Percentiles rank a stretch among this genome's conserved stretches.
phyloP scores from a whole-genome alignment of 441 rosid genomes.

The Croton laevigatus region DNA sequence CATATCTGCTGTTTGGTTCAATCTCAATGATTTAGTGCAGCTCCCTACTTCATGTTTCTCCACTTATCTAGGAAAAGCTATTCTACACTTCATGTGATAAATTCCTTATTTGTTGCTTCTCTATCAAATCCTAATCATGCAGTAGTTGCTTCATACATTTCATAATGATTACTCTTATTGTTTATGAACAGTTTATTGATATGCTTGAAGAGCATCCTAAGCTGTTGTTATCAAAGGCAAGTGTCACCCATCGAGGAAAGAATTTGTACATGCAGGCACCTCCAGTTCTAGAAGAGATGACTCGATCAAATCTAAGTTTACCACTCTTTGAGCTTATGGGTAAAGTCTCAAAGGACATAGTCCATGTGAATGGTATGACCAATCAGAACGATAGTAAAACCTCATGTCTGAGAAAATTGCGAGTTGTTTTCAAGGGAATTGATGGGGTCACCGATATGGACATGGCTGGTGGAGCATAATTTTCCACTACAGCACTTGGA shows the following conservation, averaged over 20 bases:
- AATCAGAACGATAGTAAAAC: constrained; percentile 52
- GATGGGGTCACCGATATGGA: constrained; percentile 78
- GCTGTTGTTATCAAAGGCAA: constrained; percentile 69
- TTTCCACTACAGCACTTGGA: background rate
- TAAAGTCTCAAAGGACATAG: constrained; percentile 48
- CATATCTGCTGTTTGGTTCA: background rate
- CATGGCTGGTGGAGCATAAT: constrained; percentile 71
- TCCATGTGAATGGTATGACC: constrained; percentile 66
- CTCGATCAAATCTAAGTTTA: constrained; percentile 58
- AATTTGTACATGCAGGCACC: constrained; percentile 95
- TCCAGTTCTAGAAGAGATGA: constrained; percentile 86
- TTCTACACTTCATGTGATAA: background rate
- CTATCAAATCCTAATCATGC: background rate
- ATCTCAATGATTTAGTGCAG: background rate
- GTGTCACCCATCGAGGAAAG: constrained; percentile 51
- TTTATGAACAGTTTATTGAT: constrained; percentile 57
- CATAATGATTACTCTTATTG: constrained; percentile 4
- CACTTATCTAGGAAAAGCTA: background rate
- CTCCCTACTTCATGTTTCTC: background rate
- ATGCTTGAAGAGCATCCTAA: constrained; percentile 76
- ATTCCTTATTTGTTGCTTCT: background rate
- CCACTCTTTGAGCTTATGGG: constrained; percentile 78
- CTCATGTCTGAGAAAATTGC: constrained; percentile 56
- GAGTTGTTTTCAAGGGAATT: constrained; percentile 61
- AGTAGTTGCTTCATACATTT: background rate